Conservation (phyloP, 2,329 filamentous ascomycete species). For the Neobulgaria alba region DNA sequence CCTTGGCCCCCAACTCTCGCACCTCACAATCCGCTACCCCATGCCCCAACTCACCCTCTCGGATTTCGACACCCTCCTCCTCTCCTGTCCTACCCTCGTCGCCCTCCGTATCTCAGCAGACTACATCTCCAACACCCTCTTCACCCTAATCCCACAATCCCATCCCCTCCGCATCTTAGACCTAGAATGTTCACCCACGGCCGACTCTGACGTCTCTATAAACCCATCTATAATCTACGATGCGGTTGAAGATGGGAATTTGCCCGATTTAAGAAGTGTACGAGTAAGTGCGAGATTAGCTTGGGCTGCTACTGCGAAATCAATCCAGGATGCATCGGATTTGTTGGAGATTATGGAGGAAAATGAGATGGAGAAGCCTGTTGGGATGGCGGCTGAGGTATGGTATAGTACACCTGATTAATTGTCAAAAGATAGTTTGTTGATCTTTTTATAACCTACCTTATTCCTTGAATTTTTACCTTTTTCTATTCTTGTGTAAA, state of each 20-base stretch:
- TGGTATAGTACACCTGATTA: slow-evolving; percentile 12
- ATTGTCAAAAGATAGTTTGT: no score
- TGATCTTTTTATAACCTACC: no score
- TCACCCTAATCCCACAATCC: slow-evolving; percentile 8
- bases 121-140: slow-evolving; percentile 23
- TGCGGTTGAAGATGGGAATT: slow-evolving; percentile 20
- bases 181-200: slow-evolving; percentile 25
- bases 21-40: slow-evolving; percentile 28
- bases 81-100: slow-evolving; percentile 19
- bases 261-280: slow-evolving; percentile 26
- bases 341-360: slow-evolving; percentile 24
- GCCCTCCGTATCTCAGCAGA: slow-evolving; percentile 27
- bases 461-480: no score
- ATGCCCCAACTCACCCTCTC: slow-evolving; percentile 23
- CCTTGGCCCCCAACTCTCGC: slow-evolving; percentile 21
- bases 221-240: slow-evolving; percentile 20
- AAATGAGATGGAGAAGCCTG: slow-evolving; percentile 21
- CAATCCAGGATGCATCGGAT: slow-evolving; percentile 19
- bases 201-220: slow-evolving; percentile 21
- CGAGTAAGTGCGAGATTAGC: slow-evolving; percentile 25
- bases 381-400: slow-evolving; percentile 21
- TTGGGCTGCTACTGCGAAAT: slow-evolving; percentile 22
- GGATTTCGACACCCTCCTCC: slow-evolving; percentile 19
- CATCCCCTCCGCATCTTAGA: slow-evolving; percentile 27
- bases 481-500: no score